phyloP scores from a whole-genome alignment of 164 flowering plant genomes.

The Warburgia ugandensis region DNA sequence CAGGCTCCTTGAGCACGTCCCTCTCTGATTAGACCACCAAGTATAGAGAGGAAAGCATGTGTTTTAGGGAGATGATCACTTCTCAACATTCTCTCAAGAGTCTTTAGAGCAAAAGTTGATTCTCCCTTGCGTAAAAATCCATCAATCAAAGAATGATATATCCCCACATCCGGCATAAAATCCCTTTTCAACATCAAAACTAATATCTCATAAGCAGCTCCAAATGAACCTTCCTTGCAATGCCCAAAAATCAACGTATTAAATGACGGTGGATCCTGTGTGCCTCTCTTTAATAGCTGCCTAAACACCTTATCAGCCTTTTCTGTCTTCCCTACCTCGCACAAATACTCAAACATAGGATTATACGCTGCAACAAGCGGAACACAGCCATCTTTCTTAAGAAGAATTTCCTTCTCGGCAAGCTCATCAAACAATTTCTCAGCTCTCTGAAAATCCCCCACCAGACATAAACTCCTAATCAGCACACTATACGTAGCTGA shows the following conservation, averaged over 20 bases:
- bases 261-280: constrained; percentile 55
- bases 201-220: constrained; percentile 23
- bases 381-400: constrained; percentile 34
- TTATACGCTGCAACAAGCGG: constrained; percentile 59
- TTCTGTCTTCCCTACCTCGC: constrained; percentile 47
- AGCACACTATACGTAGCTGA: constrained; percentile 70
- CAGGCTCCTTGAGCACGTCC: constrained; percentile 42
- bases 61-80: constrained; percentile 51
- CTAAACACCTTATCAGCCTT: constrained; percentile 60
- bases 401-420: constrained; percentile 37
- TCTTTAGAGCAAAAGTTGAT: constrained; percentile 43
- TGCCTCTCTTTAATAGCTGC: constrained; percentile 67
- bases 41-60: constrained; percentile 48
- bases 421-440: constrained; percentile 62
- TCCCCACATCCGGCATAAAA: constrained; percentile 53
- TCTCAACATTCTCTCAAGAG: constrained; percentile 62
- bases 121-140: constrained; percentile 44
- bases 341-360: constrained; percentile 47
- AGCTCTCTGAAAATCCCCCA: constrained; percentile 41
- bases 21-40: constrained; percentile 21
- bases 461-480: constrained; percentile 48
- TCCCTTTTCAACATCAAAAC: constrained; percentile 65
- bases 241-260: constrained; percentile 68
- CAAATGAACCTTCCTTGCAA: constrained; percentile 51
- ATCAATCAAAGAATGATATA: constrained; percentile 41